Evolutionary conservation across 176 grass and related monocot species (phyloP).

Genomic region (Triticum aestivum): DNA sequence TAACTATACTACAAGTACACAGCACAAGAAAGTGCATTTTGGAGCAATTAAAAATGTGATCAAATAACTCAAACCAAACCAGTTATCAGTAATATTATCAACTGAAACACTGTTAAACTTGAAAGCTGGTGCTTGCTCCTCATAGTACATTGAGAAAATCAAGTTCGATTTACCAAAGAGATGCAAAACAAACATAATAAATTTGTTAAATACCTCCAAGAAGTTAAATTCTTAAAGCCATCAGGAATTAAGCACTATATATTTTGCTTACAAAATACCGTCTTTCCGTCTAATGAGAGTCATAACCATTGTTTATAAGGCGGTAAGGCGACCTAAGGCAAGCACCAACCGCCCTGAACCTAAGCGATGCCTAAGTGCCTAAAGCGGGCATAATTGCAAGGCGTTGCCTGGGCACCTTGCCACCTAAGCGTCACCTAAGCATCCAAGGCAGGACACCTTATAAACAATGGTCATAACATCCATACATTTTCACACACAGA

Average conservation of each 20-base stretch:
- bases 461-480: not conserved
- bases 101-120: constrained; percentile 22
- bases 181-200: not conserved
- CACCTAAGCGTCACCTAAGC: too few species aligned
- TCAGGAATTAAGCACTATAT: not conserved
- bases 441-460: too few species aligned
- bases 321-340: too few species aligned
- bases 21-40: not conserved
- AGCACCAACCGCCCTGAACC: too few species aligned
- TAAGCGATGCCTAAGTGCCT: too few species aligned
- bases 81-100: constrained; percentile 1
- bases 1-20: not conserved
- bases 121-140: not conserved
- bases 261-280: not conserved
- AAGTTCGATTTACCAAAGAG: not conserved
- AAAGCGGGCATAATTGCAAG: too few species aligned
- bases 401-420: too few species aligned
- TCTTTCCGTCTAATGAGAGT: not conserved
- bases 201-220: not conserved
- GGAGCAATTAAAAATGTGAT: not conserved
- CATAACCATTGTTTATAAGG: too few species aligned
- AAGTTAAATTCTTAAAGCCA: not conserved
- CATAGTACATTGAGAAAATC: not conserved
- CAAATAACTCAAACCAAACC: not conserved
- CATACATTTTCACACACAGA: not conserved